These are phyloP conservation scores for Fomitopsis schrenkii DNA, from an alignment of 1,284 basidiomycete species.

Conservation along the genomic window DNA sequence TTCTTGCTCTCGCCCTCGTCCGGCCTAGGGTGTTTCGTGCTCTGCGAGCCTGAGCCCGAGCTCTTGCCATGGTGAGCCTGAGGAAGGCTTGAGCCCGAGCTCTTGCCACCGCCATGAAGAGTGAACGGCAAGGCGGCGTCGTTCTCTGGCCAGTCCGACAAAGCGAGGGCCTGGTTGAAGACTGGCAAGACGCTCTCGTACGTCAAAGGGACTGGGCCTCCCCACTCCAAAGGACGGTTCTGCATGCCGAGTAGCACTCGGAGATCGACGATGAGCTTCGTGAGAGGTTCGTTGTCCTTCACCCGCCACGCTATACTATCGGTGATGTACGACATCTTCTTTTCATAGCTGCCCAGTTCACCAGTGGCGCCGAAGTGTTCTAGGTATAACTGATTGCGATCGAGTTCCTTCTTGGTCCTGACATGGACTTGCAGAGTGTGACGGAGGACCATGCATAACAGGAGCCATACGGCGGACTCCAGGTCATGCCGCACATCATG, in stretches of 20 bases:
- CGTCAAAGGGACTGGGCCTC: too few species aligned
- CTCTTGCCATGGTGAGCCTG: too few species aligned
- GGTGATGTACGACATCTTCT: background rate
- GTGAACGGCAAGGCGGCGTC: background rate
- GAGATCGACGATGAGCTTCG: background rate
- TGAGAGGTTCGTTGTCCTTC: background rate
- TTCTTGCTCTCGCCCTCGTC: too few species aligned
- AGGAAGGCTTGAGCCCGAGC: too few species aligned
- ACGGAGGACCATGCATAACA: conserved; percentile 11
- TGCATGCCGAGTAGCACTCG: background rate
- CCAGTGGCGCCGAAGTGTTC: background rate
- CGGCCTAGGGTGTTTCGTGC: too few species aligned
- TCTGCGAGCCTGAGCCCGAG: too few species aligned
- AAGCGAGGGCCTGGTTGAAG: conserved; percentile 6
- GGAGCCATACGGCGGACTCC: conserved; percentile 8
- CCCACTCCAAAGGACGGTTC: too few species aligned
- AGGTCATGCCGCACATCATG: background rate
- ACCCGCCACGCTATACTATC: background rate
- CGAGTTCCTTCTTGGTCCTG: too few species aligned
- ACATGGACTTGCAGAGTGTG: background rate
- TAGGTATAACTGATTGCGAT: background rate
- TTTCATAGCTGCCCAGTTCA: background rate
- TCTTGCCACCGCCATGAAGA: too few species aligned
- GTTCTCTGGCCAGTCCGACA: background rate
- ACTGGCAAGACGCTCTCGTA: conserved; percentile 2